Evolutionary conservation across 1,284 basidiomycete genomes (phyloP), one percentile per base, ranked within the genome.

Genomic region (Mixia osmundae): DNA sequence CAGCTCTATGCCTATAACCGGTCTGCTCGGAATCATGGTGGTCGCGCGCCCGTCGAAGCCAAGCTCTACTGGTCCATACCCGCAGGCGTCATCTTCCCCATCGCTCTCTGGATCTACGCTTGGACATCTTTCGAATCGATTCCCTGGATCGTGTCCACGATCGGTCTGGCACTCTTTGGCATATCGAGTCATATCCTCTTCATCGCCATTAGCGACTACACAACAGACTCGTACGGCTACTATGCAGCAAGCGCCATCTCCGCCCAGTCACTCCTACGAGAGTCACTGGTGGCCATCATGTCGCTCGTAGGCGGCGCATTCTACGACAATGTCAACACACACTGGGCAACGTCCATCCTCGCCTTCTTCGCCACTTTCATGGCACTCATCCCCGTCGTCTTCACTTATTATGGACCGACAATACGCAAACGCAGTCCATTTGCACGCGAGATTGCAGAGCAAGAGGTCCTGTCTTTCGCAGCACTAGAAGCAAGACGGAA

Each of bases 321-420:
- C 33, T 53, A 53, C 41, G n/a, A 38, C 27, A 40, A 43, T 22
- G 36, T 53, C 0, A 44, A 42, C 18, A 47, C 50, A 14, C 51
- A 42, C 29, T 44, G 45, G 4, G 52, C 52, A 4, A 48, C 50
- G 3, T 47, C 52, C n/a, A 31, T 54, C 22, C 36, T 54, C 12
- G 52, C 46, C 1, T 39, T 40, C 21, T 47, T 54, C 16, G 48
- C 46, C 3, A 31, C 37, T 7, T 16, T 47, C 18, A 26, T 54
- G 4, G 52, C 52, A 8, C 34, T 48, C 3, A 43, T 49, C 3
- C 52, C 52, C 1, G 53, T 54, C 26, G 38, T 51, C 4, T 42
- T 54, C 21, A 32, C 50, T 22, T 37, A 32, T 19, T 52, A 44
- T 30, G 52, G 52, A 5, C 45, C 41, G 16, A 32, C 30, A 1